Conservation (phyloP, 768 basidiomycete genomes). For the Sistotremastrum suecicum region DNA sequence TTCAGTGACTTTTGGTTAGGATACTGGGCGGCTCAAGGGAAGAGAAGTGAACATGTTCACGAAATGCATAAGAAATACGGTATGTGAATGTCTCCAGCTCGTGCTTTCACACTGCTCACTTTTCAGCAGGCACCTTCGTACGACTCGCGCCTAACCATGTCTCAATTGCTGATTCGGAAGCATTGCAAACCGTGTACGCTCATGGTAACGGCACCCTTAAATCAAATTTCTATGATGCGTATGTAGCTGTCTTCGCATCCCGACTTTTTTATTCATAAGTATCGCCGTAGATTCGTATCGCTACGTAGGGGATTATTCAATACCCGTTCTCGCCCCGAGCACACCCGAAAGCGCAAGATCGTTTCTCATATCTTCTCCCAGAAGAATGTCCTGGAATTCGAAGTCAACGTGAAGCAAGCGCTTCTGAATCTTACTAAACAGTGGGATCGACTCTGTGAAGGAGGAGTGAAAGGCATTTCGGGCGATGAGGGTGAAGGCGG, state of each 20-base stretch:
- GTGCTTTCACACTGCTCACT: too few species aligned
- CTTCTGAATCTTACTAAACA: slow-evolving; percentile 47
- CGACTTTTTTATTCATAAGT: slow-evolving; percentile 7
- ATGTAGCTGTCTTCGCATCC: background rate
- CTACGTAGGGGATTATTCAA: slow-evolving; percentile 65
- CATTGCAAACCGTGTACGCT: slow-evolving; percentile 61
- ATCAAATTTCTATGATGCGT: slow-evolving; percentile 58
- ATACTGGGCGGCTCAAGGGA: slow-evolving; percentile 46
- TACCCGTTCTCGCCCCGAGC: slow-evolving; percentile 62
- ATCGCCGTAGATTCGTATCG: slow-evolving; percentile 40
- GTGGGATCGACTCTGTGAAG: slow-evolving; percentile 58
- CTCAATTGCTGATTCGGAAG: slow-evolving; percentile 65
- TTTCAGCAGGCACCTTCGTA: slow-evolving; percentile 39
- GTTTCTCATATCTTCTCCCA: slow-evolving; percentile 75
- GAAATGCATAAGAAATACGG: slow-evolving; percentile 62
- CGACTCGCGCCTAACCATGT: slow-evolving; percentile 68
- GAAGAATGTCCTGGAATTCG: slow-evolving; percentile 77
- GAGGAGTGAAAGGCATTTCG: slow-evolving; percentile 37
- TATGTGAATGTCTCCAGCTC: slow-evolving; percentile 14
- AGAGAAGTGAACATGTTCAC: slow-evolving; percentile 65
- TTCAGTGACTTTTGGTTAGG: slow-evolving; percentile 68
- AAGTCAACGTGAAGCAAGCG: slow-evolving; percentile 57
- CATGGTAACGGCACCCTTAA: slow-evolving; percentile 79
- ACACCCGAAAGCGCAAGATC: slow-evolving; percentile 85
- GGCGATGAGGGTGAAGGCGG: slow-evolving; percentile 48